A percentile compares a stretch with the other conserved stretches of the same genome.
These are phyloP conservation scores for Phylloporus sp. DNA, from an alignment of 768 basidiomycete species.

Conservation along the genomic window DNA sequence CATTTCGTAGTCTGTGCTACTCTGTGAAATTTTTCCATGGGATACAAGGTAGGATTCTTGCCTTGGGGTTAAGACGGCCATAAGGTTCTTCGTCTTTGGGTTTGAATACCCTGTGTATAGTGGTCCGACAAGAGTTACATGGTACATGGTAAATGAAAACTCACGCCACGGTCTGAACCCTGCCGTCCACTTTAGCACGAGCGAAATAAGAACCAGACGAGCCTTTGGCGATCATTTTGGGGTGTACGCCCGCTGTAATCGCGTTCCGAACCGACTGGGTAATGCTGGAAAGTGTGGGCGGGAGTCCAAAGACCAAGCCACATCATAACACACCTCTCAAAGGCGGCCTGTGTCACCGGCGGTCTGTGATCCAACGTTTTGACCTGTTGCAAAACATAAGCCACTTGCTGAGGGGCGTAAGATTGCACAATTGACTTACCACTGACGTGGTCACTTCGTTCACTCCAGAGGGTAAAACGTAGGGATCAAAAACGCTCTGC, in stretches of 20 bases:
- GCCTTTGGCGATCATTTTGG: slow-evolving; percentile 87
- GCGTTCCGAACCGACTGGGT: slow-evolving; percentile 63
- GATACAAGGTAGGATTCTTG: slow-evolving; percentile 17
- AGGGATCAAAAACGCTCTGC: slow-evolving; percentile 76
- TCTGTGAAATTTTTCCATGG: slow-evolving; percentile 1
- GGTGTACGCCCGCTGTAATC: slow-evolving; percentile 74
- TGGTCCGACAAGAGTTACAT: slow-evolving; percentile 1
- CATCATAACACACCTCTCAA: slow-evolving; percentile 51
- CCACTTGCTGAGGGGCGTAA: slow-evolving; percentile 2
- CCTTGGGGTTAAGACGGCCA: slow-evolving; percentile 83
- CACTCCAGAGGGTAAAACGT: slow-evolving; percentile 33
- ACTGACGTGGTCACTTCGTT: slow-evolving; percentile 21
- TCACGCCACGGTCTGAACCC: slow-evolving; percentile 76
- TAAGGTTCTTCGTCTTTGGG: slow-evolving; percentile 91
- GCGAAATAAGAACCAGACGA: slow-evolving; percentile 91
- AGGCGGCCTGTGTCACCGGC: slow-evolving; percentile 70
- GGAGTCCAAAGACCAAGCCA: background rate
- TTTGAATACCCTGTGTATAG: slow-evolving; percentile 75
- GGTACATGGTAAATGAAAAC: slow-evolving; percentile 22
- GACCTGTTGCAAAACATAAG: slow-evolving; percentile 34
- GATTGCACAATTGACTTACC: slow-evolving; percentile 14
- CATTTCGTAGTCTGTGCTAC: slow-evolving; percentile 72
- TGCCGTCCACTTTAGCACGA: slow-evolving; percentile 71
- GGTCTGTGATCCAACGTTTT: slow-evolving; percentile 80
- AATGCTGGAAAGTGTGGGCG: slow-evolving; percentile 37